phyloP scores from a whole-genome alignment of 2,329 filamentous ascomycete genomes.

The Bimuria novae-zelandiae region DNA sequence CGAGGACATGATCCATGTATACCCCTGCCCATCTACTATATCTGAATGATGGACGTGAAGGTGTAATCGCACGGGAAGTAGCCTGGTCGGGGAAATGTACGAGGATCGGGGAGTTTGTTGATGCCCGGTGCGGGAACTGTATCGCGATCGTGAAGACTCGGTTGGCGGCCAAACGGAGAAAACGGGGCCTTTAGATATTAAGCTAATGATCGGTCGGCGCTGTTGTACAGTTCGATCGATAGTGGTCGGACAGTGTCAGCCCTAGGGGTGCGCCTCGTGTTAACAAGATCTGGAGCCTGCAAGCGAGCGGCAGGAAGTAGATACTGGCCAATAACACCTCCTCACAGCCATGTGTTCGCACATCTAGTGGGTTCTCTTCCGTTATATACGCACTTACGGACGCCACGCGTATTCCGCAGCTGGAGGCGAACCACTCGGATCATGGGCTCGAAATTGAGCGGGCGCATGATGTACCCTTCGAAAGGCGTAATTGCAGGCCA shows the following conservation, averaged over 20 bases:
- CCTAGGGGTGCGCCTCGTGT: not conserved
- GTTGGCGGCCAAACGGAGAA: not conserved
- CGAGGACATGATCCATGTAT: no score
- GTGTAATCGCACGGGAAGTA: constrained; percentile 1
- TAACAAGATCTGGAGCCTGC: not conserved
- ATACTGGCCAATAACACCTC: not conserved
- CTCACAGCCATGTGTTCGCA: not conserved
- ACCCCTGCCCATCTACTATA: no score
- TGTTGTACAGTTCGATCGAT: not conserved
- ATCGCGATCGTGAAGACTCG: not conserved
- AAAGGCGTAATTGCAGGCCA: no score
- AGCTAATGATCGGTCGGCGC: not conserved
- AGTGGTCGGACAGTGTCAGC: not conserved
- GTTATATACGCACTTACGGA: not conserved
- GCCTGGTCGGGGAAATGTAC: constrained; percentile 17
- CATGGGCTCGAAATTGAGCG: no score
- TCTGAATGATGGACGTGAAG: not conserved
- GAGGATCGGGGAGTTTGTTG: constrained; percentile 7
- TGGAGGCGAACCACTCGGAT: not conserved
- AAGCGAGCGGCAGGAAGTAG: not conserved
- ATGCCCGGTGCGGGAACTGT: constrained; percentile 1
- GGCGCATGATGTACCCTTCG: not conserved
- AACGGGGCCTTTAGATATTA: not conserved
- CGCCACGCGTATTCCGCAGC: not conserved
- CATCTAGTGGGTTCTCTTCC: not conserved